Conservation (phyloP, 495 filamentous ascomycete genomes). For the Xylaria flabelliformis region DNA sequence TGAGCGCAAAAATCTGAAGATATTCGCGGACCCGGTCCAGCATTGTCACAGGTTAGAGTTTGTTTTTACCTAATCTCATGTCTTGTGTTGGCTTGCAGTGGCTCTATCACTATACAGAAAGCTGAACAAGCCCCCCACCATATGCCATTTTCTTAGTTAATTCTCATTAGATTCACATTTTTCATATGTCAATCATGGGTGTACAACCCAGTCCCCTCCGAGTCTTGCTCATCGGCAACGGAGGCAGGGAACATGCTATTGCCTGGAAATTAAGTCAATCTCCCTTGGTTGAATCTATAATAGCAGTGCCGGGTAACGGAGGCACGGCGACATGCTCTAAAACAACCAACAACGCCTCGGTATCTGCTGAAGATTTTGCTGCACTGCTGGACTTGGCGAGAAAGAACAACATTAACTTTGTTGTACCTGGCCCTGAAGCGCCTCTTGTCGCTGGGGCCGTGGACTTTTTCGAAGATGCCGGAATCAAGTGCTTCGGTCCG, state of each 20-base stretch:
- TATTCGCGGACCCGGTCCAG: conserved; percentile 23
- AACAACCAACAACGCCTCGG: conserved; percentile 69
- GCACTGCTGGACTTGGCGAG: conserved; percentile 77
- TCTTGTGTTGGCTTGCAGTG: not conserved
- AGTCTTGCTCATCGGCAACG: conserved; percentile 89
- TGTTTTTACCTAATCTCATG: not conserved
- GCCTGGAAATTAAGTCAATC: conserved; percentile 95
- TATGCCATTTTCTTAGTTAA: not conserved
- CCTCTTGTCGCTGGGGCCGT: conserved; percentile 93
- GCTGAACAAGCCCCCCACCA: not conserved
- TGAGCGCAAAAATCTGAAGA: conserved; percentile 29
- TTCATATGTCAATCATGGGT: conserved; percentile 30
- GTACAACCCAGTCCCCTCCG: conserved; percentile 46
- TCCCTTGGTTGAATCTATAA: conserved; percentile 66
- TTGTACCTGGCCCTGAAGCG: conserved; percentile 90
- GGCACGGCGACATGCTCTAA: conserved; percentile 79
- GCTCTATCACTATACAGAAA: not conserved
- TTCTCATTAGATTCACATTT: not conserved
- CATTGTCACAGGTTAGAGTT: conserved; percentile 7
- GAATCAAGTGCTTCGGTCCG: conserved; percentile 86
- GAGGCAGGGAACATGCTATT: conserved; percentile 91
- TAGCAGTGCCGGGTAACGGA: conserved; percentile 82
- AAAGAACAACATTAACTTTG: conserved; percentile 76
- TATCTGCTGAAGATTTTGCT: conserved; percentile 77
- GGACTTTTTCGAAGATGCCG: conserved; percentile 78